Evolutionary conservation across 148 eudicot genomes (phyloP), one percentile per base, ranked within the genome.

Genomic region (Camellia japonica): DNA sequence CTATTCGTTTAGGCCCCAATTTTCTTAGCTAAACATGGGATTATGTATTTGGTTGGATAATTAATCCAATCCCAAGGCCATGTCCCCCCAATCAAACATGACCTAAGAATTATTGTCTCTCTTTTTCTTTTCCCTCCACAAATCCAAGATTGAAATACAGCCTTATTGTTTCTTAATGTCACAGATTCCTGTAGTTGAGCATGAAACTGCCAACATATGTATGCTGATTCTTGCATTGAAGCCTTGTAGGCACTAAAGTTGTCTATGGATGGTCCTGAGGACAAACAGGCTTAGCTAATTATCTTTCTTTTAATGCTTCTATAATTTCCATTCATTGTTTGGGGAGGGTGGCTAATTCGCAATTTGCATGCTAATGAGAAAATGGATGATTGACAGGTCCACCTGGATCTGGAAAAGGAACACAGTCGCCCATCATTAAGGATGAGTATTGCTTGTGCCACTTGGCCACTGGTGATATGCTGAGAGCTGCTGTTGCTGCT

Each of bases 391-490:
- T 77, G 62, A 67, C 85, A 95, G 98, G 98, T 68, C 97, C 98
- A 51, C 98, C 98, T 80, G 98, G 97, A 76, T 95, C 97, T 16
- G 98, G 98, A 14, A 95, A 95, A 90, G 98, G 98, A 61, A 95
- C 98, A 54, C 98, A 95, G 65, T 93, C 98, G 41, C 98, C 98
- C 30, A 56, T 93, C 43, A 89, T 95, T 44, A 95, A 95, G 87
- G 97, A 95, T 79, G 97, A 95, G 83, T 95, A 91, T 80, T 95
- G 98, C 85, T 87, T 95, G 81, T 95, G 98, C 82, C 98, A 95
- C 86, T 87, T 95, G 84, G 98, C 97, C 20, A 95, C 97, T 68
- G 98, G 98, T 74, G 98, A 95, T 74, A 95, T 95, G 98, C 90
- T 95, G 87, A 93, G 98, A 89, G 98, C 98, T 85, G 94, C 98